Evolutionary conservation across 2,329 filamentous ascomycete genomes (phyloP).

Genomic region (Sphaerulina populicola): DNA sequence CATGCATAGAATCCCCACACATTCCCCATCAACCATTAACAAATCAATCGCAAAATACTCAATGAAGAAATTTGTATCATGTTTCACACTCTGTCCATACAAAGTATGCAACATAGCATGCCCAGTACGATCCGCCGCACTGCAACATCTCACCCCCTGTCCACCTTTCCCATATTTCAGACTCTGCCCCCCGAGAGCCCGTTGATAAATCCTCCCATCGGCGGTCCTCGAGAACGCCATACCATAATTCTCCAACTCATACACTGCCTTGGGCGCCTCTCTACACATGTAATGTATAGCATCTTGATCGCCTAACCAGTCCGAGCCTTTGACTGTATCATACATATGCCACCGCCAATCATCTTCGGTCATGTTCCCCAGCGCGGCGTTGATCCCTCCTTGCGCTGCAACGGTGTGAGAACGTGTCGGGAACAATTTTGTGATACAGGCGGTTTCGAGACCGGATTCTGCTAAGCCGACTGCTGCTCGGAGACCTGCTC

Average conservation of each 20-base stretch:
- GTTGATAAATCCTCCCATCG: slow-evolving; percentile 43
- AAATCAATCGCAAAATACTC: slow-evolving; percentile 45
- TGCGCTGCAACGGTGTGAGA: slow-evolving; percentile 60
- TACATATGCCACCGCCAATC: slow-evolving; percentile 56
- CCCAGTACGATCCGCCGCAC: slow-evolving; percentile 42
- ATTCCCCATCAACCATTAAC: slow-evolving; percentile 43
- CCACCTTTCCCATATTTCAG: slow-evolving; percentile 43
- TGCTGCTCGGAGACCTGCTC: slow-evolving; percentile 55
- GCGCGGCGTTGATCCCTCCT: slow-evolving; percentile 54
- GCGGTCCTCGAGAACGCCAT: slow-evolving; percentile 46
- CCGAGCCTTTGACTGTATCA: slow-evolving; percentile 51
- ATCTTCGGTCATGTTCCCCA: slow-evolving; percentile 50
- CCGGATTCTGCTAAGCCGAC: slow-evolving; percentile 57
- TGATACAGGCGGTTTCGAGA: slow-evolving; percentile 57
- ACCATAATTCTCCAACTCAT: slow-evolving; percentile 50
- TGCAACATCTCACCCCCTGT: slow-evolving; percentile 43
- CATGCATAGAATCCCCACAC: slow-evolving; percentile 41
- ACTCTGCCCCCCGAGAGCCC: slow-evolving; percentile 43
- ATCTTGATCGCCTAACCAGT: slow-evolving; percentile 54
- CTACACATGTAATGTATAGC: slow-evolving; percentile 54
- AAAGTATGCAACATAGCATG: slow-evolving; percentile 46
- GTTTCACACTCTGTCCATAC: slow-evolving; percentile 44
- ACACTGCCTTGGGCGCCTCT: slow-evolving; percentile 47
- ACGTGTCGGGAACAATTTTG: slow-evolving; percentile 54
- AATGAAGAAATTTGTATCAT: slow-evolving; percentile 45